Evolutionary conservation across 2,329 filamentous ascomycete genomes (phyloP).

Genomic region (Alternaria viburni): DNA sequence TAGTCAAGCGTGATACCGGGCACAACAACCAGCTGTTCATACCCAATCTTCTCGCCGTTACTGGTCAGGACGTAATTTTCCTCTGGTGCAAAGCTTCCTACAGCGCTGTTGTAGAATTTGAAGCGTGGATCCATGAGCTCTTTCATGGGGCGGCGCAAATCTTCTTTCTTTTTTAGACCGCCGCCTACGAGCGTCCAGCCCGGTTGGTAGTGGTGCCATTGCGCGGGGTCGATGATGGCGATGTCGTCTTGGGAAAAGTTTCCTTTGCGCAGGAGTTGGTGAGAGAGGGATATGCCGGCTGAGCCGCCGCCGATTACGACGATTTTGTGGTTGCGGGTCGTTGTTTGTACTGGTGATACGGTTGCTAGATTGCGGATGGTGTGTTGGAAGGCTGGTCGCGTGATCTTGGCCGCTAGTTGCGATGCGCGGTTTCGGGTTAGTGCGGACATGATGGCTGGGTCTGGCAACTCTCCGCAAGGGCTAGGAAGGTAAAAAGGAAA

Average conservation of each 20-base stretch:
- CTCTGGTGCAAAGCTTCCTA: slow-evolving; percentile 60
- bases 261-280: slow-evolving; percentile 68
- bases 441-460: neutral
- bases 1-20: slow-evolving; percentile 52
- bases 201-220: slow-evolving; percentile 71
- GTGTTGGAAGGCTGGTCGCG: neutral
- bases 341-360: slow-evolving; percentile 35
- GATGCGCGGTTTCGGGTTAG: neutral
- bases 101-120: slow-evolving; percentile 63
- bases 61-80: slow-evolving; percentile 53
- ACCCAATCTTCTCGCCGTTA: slow-evolving; percentile 57
- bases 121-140: slow-evolving; percentile 65
- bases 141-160: slow-evolving; percentile 60
- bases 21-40: slow-evolving; percentile 69
- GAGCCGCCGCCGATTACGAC: slow-evolving; percentile 72
- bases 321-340: slow-evolving; percentile 63
- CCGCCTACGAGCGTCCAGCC: slow-evolving; percentile 74
- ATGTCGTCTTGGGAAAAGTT: slow-evolving; percentile 66
- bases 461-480: neutral
- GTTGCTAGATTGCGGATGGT: slow-evolving; percentile 28
- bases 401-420: slow-evolving; percentile 1
- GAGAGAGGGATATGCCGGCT: slow-evolving; percentile 69
- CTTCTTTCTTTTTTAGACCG: slow-evolving; percentile 67
- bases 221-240: slow-evolving; percentile 67
- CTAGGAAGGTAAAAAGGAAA: neutral